Base-by-base conservation (phyloP, 148 eudicot species). In the Vaccinium myrtillus region DNA sequence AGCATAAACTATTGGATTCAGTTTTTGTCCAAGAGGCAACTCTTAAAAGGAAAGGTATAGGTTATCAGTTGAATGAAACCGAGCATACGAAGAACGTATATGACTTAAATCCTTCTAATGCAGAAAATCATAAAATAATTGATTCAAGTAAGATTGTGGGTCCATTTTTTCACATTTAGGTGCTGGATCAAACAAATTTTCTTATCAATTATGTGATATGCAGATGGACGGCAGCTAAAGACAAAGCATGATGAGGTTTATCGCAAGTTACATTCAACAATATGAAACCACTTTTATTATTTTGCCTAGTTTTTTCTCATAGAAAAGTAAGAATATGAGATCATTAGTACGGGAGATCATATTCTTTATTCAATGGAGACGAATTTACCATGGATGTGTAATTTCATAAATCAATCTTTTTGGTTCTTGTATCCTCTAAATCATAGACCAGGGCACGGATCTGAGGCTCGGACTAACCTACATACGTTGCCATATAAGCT, bases 71-170 rank as follows among this genome's bases (percentile, higher is more conserved):
- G 30, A 18, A 49, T n/a, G 36, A 49, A 76, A 76, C 21, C 55
- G 49, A 48, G 18, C 79, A 76, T 46, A n/a, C 16, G 23, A 76
- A n/a, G 79, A 76, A 49, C 9, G 30, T 32, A n/a, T 13, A 21
- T 4, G 32, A 12, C 6, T 19, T 76, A 49, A 76, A 76, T 3
- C n/a, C 54, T 21, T 76, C 30, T 23, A 23, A 76, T 76, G 56
- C 79, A 11, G 79, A 6, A 49, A 76, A 76, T 32, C 25, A 76
- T 32, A 15, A 10, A 76, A 48, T 15, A 48, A 77, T 18, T 77
- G 79, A 16, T 77, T 77, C 79, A 49, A 77, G 79, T 77, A 50
- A 49, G 58, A 23, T 77, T 43, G 48, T 8, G 46, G 25, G 51
- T 18, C 11, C 0, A 43, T 3, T 77, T 77, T 77, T 77, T 50